Evolutionary conservation across 495 filamentous ascomycete genomes (phyloP), one percentile per base, ranked within the genome.

Genomic region (Tuber microsphaerosporum): DNA sequence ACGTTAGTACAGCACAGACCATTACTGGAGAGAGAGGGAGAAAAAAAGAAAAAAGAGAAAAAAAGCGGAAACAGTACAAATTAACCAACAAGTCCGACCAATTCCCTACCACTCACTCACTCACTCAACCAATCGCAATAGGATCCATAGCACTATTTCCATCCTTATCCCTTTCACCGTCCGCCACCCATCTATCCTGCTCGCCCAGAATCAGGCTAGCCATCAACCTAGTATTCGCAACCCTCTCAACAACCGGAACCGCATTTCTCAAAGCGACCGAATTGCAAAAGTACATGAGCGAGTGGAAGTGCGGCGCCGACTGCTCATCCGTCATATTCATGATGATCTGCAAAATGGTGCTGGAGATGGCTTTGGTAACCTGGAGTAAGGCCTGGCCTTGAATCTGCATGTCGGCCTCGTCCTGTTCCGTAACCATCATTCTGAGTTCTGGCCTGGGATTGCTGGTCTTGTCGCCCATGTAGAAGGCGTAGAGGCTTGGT

Each of bases 241-340:
- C 26, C 51, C 9, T 61, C n/a, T 61, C 51, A 1, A 31, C n/a
- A 16, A 9, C n/a, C 12, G 20, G 0, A 16, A 56, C 4, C 22
- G 7, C 0, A n/a, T 5, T 16, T 4, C n/a, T 10, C 12, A 10
- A 4, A 26, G 0, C 2, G 12, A 2, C 12, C 10, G n/a, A 14
- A 0, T 16, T 2, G n/a, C 10, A 31, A 61, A 61, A 61, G 51
- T 61, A 31, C 3, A 31, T 31, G 12, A 61, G n/a, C 1, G 51
- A 3, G 0, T 16, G 1, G n/a, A 5, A 61, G n/a, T 14, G n/a
- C 14, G 12, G 22, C 17, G 1, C 22, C 10, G 51, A 2, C n/a
- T 61, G 51, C 10, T 1, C 26, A 0, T 0, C 0, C 0, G n/a
- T 26, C 51, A 61, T 61, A 16, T 61, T 26, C 10, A 26, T 61